Evolutionary conservation across 371 early-diverging fungal genomes (phyloP).

Genomic region (Massospora cicadina): DNA sequence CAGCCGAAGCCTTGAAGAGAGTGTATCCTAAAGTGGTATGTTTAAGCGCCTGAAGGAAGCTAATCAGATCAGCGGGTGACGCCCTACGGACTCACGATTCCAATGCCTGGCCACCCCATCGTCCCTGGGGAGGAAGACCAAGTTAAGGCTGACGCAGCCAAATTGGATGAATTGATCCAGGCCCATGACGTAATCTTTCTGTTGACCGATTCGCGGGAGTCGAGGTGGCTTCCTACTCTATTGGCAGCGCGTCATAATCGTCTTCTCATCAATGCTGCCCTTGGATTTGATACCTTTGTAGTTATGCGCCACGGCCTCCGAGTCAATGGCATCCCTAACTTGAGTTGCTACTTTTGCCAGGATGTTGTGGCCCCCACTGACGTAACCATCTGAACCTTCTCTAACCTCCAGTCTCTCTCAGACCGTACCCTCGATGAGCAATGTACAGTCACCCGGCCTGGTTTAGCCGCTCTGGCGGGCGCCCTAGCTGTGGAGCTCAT

Average conservation of each 20-base stretch:
- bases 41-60: background rate
- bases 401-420: conserved; percentile 47
- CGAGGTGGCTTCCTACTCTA: conserved; percentile 88
- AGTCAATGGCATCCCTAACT: conserved; percentile 14
- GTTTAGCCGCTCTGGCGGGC: conserved; percentile 70
- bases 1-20: conserved; percentile 47
- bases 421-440: conserved; percentile 91
- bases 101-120: conserved; percentile 86
- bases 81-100: conserved; percentile 38
- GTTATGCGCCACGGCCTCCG: conserved; percentile 87
- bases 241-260: conserved; percentile 41
- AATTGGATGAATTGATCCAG: conserved; percentile 37
- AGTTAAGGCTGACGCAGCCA: conserved; percentile 26
- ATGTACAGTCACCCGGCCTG: conserved; percentile 94
- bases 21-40: conserved; percentile 68
- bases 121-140: conserved; percentile 19
- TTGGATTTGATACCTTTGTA: conserved; percentile 91
- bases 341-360: conserved; percentile 94
- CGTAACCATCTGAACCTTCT: conserved; percentile 24
- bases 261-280: conserved; percentile 78
- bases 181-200: conserved; percentile 73
- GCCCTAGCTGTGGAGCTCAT: conserved; percentile 79
- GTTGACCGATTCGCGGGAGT: conserved; percentile 87
- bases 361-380: conserved; percentile 89
- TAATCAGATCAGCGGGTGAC: background rate